Conservation (phyloP, 2,329 filamentous ascomycete genomes). For the Sporothrix pallida region DNA sequence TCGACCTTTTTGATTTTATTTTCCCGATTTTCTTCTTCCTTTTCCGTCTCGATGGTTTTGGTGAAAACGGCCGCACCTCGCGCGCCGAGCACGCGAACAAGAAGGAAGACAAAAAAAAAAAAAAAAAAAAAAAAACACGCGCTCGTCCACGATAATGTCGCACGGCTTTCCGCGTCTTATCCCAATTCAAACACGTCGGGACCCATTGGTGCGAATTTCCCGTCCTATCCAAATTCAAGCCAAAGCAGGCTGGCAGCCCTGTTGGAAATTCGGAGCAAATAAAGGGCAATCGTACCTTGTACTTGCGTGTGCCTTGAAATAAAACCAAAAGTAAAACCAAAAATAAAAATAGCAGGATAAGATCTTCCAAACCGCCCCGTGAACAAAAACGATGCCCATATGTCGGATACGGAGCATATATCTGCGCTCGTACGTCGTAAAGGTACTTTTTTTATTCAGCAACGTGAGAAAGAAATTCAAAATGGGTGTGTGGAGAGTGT, state of each 20-base stretch:
- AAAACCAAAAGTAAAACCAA: no score
- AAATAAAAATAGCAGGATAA: not conserved
- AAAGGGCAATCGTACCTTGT: no score
- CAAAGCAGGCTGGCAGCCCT: not conserved
- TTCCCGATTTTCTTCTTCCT: not conserved
- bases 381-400: not conserved
- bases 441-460: not conserved
- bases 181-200: not conserved
- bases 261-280: not conserved
- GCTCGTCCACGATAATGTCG: not conserved
- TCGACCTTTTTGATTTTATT: not conserved
- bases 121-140: no score
- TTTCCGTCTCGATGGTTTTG: not conserved
- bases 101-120: not conserved
- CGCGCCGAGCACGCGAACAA: not conserved
- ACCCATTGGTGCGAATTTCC: not conserved
- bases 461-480: not conserved
- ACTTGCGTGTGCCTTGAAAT: no score
- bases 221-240: not conserved
- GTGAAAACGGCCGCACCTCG: constrained; percentile 27
- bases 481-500: constrained; percentile 26
- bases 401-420: constrained; percentile 10
- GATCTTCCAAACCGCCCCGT: not conserved
- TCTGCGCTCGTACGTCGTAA: not conserved
- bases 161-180: constrained; percentile 4